These are phyloP conservation scores for Haplosporangium sp. DNA, from an alignment of 371 early-diverging fungal species.

Conservation along the genomic window DNA sequence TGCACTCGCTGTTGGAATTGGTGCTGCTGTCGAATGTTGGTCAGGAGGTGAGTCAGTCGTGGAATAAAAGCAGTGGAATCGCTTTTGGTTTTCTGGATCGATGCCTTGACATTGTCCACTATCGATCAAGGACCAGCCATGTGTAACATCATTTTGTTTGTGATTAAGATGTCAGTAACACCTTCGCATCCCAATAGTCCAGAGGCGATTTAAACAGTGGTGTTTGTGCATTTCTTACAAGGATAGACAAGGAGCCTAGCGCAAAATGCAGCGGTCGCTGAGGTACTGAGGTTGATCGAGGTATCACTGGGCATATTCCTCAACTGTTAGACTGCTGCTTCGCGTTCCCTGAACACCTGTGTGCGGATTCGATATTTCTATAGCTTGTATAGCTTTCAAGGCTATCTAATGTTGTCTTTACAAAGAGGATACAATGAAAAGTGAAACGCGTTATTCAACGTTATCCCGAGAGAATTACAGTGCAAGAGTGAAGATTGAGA, in stretches of 20 bases:
- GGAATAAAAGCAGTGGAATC: constrained; percentile 13
- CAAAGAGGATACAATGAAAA: too few relatives aligned
- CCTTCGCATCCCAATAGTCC: neutral
- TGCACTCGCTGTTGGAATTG: constrained; percentile 11
- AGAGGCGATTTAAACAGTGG: neutral
- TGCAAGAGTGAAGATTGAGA: too few relatives aligned
- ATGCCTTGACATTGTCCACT: constrained; percentile 38
- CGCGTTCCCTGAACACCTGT: neutral
- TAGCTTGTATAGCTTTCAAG: neutral
- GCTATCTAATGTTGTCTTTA: neutral
- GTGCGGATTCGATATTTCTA: neutral
- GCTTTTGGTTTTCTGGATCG: constrained; percentile 14
- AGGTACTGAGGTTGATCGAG: constrained; percentile 40
- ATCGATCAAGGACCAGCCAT: neutral
- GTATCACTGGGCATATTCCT: constrained; percentile 45
- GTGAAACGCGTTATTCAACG: too few relatives aligned
- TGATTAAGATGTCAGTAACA: neutral
- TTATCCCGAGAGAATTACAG: too few relatives aligned
- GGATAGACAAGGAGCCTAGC: constrained; percentile 51
- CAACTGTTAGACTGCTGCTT: neutral
- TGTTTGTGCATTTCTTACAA: constrained; percentile 21
- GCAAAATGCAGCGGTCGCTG: constrained; percentile 44
- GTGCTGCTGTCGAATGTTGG: constrained; percentile 15
- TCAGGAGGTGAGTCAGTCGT: constrained; percentile 14
- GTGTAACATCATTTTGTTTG: neutral